Evolutionary conservation across 345 rosid species (phyloP).

Genomic region (Fremontodendron californicum): DNA sequence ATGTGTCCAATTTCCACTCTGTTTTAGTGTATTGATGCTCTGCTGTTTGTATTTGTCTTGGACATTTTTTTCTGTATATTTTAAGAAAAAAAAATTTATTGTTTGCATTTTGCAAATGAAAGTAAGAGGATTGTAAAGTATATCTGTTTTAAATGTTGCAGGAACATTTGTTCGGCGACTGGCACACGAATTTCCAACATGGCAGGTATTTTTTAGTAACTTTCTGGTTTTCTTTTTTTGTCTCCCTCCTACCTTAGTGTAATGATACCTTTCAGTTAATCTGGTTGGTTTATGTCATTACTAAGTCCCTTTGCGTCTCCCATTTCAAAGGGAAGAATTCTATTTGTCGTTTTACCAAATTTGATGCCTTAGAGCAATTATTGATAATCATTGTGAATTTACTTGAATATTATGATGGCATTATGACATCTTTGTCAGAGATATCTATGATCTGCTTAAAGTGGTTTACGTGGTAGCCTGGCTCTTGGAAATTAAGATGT

Average conservation of each 20-base stretch:
- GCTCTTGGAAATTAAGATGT: constrained; percentile 3
- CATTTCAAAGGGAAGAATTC: not conserved
- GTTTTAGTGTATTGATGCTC: not conserved
- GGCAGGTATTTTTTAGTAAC: constrained; percentile 62
- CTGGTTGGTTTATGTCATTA: not conserved
- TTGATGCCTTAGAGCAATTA: not conserved
- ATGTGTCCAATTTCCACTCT: not conserved
- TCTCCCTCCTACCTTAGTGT: not conserved
- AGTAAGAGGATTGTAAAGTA: not conserved
- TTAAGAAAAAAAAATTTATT: not conserved
- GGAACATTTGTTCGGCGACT: constrained; percentile 85
- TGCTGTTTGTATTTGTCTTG: not conserved
- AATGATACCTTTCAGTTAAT: not conserved
- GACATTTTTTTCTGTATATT: not conserved
- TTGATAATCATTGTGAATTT: not conserved
- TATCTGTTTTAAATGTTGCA: constrained; percentile 16
- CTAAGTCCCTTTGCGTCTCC: not conserved
- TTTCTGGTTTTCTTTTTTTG: not conserved
- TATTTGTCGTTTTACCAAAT: not conserved
- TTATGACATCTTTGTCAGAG: not conserved
- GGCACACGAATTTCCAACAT: constrained; percentile 77
- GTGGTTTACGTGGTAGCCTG: not conserved
- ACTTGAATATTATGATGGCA: not conserved
- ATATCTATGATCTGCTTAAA: not conserved
- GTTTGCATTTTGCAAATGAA: not conserved